Base-by-base conservation (phyloP, 2,329 filamentous ascomycete species). In the Phyllosticta citriasiana region DNA sequence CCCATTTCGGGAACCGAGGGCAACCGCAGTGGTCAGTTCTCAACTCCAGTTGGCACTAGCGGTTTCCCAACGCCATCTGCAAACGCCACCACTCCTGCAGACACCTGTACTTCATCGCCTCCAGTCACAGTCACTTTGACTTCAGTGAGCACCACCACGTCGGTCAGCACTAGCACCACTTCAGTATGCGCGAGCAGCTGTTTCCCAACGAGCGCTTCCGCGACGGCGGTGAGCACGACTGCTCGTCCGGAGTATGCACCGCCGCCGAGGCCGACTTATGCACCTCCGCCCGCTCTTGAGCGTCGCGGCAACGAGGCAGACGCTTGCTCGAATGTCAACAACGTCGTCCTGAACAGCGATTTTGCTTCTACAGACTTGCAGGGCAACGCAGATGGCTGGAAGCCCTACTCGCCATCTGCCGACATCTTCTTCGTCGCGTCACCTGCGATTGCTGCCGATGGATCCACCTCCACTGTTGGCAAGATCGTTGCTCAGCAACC, bases 261-360 rank as follows among this genome's bases (percentile, higher is more conserved):
- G 4, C 40, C 40, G 6, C 40, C 40, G 40, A 16, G 40, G 14
- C 40, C 40, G 5, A 47, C 40, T 5, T 47, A 47, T n/a, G 40
- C 40, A 7, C 16, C 40, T 1, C 40, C 40, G 12, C 40, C 40
- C 6, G 40, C 40, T 7, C 40, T 47, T n/a, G 40, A 47, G 40
- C 40, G 40, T 47, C 40, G 40, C 16, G 40, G 19, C 40, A 47
- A n/a, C n/a, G 40, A n/a, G 7, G 14, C 40, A n/a, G 40, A 47
- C 4, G 68, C 69, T 5, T 73, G 71, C 63, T 64, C 64, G 7
- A 62, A 67, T 50, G 57, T 52, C 3, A 57, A 30, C 10, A 71
- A 70, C 61, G 62, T 70, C 47, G 60, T 72, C 14, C 66, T 66
- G 35, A 71, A 72, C 55, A 63, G 69, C 3, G 65, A 64, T 57